These are phyloP conservation scores for Pelargonium myrrhifolium DNA, from an alignment of 441 rosid species.

Conservation along the genomic window DNA sequence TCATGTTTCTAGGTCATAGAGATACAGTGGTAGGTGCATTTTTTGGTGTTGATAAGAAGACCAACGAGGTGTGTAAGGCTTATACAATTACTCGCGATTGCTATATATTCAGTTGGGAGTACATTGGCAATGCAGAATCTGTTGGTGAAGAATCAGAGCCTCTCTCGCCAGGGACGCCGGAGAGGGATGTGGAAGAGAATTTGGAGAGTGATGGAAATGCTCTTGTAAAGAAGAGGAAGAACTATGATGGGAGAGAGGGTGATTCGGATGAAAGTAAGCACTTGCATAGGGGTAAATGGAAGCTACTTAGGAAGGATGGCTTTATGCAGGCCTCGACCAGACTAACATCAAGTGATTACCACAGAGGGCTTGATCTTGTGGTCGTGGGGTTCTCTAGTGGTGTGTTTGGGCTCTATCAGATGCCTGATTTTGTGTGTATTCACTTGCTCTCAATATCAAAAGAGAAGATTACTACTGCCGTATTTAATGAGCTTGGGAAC, in stretches of 20 bases:
- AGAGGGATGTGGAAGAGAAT: conserved; percentile 33
- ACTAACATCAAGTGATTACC: conserved; percentile 76
- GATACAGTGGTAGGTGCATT: conserved; percentile 86
- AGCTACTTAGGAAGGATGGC: conserved; percentile 70
- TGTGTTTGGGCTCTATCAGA: conserved; percentile 84
- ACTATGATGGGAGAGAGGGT: conserved; percentile 38
- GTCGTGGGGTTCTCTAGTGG: conserved; percentile 90
- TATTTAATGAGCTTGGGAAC: conserved; percentile 81
- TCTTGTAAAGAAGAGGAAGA: conserved; percentile 49
- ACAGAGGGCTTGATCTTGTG: conserved; percentile 67
- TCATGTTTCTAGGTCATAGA: conserved; percentile 78
- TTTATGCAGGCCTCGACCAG: conserved; percentile 65
- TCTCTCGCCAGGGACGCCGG: conserved; percentile 59
- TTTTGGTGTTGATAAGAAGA: conserved; percentile 65
- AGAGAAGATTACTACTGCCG: conserved; percentile 82
- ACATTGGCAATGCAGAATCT: conserved; percentile 28
- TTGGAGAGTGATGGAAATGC: conserved; percentile 16
- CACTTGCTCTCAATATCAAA: conserved; percentile 79
- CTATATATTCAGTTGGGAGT: conserved; percentile 72
- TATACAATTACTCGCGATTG: conserved; percentile 77
- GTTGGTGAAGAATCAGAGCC: conserved; percentile 35
- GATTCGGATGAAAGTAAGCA: conserved; percentile 28
- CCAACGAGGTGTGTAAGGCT: conserved; percentile 39
- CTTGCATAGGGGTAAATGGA: conserved; percentile 72
- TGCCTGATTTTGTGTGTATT: conserved; percentile 92